A percentile compares a stretch with the other conserved stretches of the same genome.
Conservation (phyloP, 768 basidiomycete genomes). For the Rubroboletus pulcherrimus region DNA sequence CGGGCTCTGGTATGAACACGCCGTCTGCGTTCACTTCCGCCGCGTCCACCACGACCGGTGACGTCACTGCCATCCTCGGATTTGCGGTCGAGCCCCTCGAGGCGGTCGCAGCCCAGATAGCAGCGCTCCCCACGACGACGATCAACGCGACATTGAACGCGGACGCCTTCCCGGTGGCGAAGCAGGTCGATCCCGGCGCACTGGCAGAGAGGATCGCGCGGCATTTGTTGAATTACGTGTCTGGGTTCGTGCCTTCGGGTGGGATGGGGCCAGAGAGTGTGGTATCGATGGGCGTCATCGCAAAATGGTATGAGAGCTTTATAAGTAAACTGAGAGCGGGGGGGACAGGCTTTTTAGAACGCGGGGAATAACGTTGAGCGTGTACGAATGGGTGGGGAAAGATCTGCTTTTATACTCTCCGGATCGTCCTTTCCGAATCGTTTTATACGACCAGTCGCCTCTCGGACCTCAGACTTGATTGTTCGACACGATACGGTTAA, state of each 20-base stretch:
- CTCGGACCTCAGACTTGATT: neutral
- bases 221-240: slow-evolving; percentile 72
- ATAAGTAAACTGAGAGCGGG: slow-evolving; percentile 52
- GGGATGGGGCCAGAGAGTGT: slow-evolving; percentile 46
- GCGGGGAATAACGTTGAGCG: slow-evolving; percentile 7
- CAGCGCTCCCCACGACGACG: slow-evolving; percentile 36
- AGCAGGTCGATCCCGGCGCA: slow-evolving; percentile 7
- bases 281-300: slow-evolving; percentile 60
- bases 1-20: slow-evolving; percentile 30
- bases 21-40: slow-evolving; percentile 31
- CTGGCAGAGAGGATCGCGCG: slow-evolving; percentile 42
- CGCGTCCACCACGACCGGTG: slow-evolving; percentile 33
- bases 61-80: slow-evolving; percentile 72
- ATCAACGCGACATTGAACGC: slow-evolving; percentile 24
- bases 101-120: slow-evolving; percentile 56
- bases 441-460: too few relatives aligned
- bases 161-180: slow-evolving; percentile 10
- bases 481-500: too few relatives aligned
- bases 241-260: slow-evolving; percentile 53
- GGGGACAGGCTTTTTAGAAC: slow-evolving; percentile 62
- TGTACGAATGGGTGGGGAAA: neutral
- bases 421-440: neutral
- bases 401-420: neutral
- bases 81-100: slow-evolving; percentile 74
- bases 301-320: slow-evolving; percentile 72